Evolutionary conservation across 768 basidiomycete genomes (phyloP).

Genomic region (Amyloporia xantha): DNA sequence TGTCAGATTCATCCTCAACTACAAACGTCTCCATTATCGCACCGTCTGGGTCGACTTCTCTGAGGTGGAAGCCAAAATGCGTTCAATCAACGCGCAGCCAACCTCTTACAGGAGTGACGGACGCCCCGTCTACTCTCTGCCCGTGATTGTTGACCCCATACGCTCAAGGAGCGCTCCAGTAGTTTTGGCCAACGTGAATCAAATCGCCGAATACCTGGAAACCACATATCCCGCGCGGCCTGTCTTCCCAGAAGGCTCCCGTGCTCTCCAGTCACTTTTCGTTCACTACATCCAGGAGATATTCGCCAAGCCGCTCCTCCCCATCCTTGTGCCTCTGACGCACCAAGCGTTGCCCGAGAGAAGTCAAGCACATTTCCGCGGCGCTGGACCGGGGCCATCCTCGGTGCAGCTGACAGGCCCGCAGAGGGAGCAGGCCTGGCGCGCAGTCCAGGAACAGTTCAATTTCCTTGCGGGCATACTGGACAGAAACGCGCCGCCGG

Average conservation of each 20-base stretch:
- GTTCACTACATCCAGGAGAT: constrained; percentile 64
- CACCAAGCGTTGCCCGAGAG: constrained; percentile 54
- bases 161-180: constrained; percentile 38
- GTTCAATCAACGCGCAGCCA: constrained; percentile 53
- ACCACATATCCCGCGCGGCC: constrained; percentile 60
- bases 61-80: constrained; percentile 57
- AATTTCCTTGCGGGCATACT: constrained; percentile 55
- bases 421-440: constrained; percentile 61
- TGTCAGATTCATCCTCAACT: constrained; percentile 66
- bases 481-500: constrained; percentile 56
- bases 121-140: constrained; percentile 58
- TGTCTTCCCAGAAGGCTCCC: constrained; percentile 63
- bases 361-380: constrained; percentile 44
- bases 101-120: constrained; percentile 49
- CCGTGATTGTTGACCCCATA: constrained; percentile 58
- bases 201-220: constrained; percentile 71
- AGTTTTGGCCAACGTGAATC: constrained; percentile 51
- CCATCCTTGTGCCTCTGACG: constrained; percentile 64
- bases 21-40: constrained; percentile 61
- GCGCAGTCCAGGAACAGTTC: constrained; percentile 58
- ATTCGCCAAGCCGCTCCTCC: constrained; percentile 57
- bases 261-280: constrained; percentile 62
- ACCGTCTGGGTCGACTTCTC: constrained; percentile 68
- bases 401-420: constrained; percentile 26
- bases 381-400: constrained; percentile 11